A percentile compares a stretch with the other conserved stretches of the same genome.
phyloP scores from a whole-genome alignment of 208 protist genomes.

The Lotmaria passim region DNA sequence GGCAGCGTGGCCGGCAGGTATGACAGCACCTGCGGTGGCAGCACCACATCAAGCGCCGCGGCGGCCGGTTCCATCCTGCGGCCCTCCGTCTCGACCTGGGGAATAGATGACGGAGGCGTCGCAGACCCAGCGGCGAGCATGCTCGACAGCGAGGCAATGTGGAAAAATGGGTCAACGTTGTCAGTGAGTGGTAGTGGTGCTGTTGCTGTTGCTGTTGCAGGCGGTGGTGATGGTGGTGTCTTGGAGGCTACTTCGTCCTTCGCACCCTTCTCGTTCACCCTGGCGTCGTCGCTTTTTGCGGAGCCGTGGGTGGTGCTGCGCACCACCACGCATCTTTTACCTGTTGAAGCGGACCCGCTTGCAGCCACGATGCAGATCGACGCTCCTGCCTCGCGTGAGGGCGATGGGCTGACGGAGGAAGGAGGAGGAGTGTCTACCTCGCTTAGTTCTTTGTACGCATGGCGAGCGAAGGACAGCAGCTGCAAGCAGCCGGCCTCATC shows the following conservation, averaged over 20 bases:
- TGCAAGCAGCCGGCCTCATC: too few species aligned
- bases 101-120: not conserved
- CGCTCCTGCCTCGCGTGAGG: not conserved
- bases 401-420: not conserved
- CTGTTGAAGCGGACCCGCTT: not conserved
- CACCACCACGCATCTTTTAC: conserved; percentile 18
- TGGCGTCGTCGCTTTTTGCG: conserved; percentile 16
- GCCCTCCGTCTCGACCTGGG: conserved; percentile 8
- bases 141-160: not conserved
- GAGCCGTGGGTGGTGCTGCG: conserved; percentile 24
- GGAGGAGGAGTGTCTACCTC: not conserved
- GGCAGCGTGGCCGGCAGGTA: too few species aligned
- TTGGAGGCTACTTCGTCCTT: not conserved
- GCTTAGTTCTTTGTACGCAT: not conserved
- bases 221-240: not conserved
- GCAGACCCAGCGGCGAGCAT: not conserved
- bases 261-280: conserved; percentile 6
- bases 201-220: conserved; percentile 2
- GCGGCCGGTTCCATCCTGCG: not conserved
- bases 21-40: not conserved
- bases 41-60: not conserved
- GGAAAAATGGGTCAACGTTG: not conserved
- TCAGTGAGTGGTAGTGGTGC: not conserved
- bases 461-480: not conserved
- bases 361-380: not conserved